Base-by-base conservation (phyloP, 345 rosid genomes). In the Salix dunnii region DNA sequence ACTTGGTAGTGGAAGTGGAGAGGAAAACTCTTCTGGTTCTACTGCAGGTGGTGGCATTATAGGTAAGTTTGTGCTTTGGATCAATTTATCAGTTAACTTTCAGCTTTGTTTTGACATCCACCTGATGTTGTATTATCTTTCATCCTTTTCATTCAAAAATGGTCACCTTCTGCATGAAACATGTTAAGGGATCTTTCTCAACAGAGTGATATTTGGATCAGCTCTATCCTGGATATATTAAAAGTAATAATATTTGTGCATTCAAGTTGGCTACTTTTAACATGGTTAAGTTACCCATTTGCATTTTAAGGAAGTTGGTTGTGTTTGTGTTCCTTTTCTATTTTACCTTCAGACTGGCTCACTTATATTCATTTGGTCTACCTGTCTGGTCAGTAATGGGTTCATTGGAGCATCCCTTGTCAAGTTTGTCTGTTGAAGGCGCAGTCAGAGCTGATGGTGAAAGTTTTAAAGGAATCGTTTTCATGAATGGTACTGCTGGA, bases 1-100 rank as follows among this genome's bases (percentile, higher is more conserved):
- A 85, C 98, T 90, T 87, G 99, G 99, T 79, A 96, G 99, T 87
- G 99, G 99, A 87, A 96, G 99, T 86, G 99, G 99, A 71, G 86
- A 88, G 61, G 90, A 87, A 79, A 88, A 84, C 77, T 82, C 84
- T 3, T 77, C 79, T 81, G 84, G 84, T 81, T 87, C 90, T 46
- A 87, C 97, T 81, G 77, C 97, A 40, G 99, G 99, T 49, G 99
- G 99, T 80, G 99, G 99, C 58, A 87, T 92, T 76, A 82, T 96
- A 85, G 96, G 98, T 96, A 88, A 79, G 85, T 72, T 62, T 63
- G 67, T 68, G 28, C 61, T 69, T 31, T 65, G 38, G 28, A 31
- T 31, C 23, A 49, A 7, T 53, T 67, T 53, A 62, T 69, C 21
- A 30, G 21, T 35, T n/a, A 23, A 16, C 43, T 38, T 21, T 42